These are phyloP conservation scores for Leccinum variicolor DNA, from an alignment of 768 basidiomycete genomes.

Conservation along the genomic window DNA sequence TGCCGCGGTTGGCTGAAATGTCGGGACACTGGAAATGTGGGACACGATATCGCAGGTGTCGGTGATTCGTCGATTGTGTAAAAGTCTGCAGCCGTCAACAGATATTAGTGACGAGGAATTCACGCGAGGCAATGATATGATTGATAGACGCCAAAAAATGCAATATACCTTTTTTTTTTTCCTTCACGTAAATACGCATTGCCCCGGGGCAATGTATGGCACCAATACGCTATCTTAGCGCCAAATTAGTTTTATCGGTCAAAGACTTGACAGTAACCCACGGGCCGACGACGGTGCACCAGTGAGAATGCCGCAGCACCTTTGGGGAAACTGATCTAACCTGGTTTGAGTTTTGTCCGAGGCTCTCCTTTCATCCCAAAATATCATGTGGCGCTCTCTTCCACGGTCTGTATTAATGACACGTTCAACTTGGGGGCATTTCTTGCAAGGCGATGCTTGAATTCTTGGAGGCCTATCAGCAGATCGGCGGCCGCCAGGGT, in stretches of 20 bases:
- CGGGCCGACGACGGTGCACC: slow-evolving; percentile 23
- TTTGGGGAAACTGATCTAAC: slow-evolving; percentile 21
- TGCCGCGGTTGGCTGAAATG: no score
- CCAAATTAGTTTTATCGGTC: not conserved
- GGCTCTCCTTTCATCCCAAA: slow-evolving; percentile 1
- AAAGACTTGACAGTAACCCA: not conserved
- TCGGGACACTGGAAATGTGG: no score
- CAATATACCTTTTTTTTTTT: slow-evolving; percentile 25
- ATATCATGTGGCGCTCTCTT: not conserved
- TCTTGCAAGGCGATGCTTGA: not conserved
- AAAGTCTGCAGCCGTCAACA: slow-evolving; percentile 28
- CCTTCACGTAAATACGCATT: not conserved
- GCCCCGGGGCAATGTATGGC: slow-evolving; percentile 4
- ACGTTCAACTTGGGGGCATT: slow-evolving; percentile 1
- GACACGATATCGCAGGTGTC: slow-evolving; percentile 30
- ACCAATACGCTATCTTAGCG: slow-evolving; percentile 24
- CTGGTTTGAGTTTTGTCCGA: not conserved
- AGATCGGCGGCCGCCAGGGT: not conserved
- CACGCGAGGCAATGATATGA: slow-evolving; percentile 12
- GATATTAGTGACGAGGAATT: not conserved
- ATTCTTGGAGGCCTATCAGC: not conserved
- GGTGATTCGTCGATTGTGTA: slow-evolving; percentile 33
- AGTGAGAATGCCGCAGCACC: slow-evolving; percentile 22
- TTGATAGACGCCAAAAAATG: slow-evolving; percentile 41
- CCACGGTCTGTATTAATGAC: not conserved